Base-by-base conservation (phyloP, 148 eudicot species). In the Camellia lanceoleosa region DNA sequence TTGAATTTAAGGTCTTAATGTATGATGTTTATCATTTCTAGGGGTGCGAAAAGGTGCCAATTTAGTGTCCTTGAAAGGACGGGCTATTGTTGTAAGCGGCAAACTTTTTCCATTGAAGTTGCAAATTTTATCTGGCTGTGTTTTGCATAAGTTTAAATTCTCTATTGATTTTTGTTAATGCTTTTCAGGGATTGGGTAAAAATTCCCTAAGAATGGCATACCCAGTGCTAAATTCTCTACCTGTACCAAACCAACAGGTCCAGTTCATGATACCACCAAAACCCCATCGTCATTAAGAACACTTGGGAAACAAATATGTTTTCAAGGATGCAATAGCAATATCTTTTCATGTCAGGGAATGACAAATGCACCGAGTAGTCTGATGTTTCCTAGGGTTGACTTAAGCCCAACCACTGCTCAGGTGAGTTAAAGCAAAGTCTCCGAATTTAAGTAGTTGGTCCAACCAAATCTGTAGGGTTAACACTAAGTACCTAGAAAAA, bases 151-250 rank as follows among this genome's bases (percentile, higher is more conserved):
- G 19, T 59, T 18, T 7, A 74, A 59, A 55, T 42, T 6, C 44
- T 74, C 30, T 7, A 10, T 62, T 76, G 5, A 76, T 20, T 62
- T 46, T n/a, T 61, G 56, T n/a, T 61, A 16, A 61, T 51, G 62
- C 70, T 9, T 58, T 83, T 80, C 76, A 85, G 88, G 85, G 81
- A 44, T 71, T 71, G 43, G 70, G 58, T 71, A 76, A 68, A 55
- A 49, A 73, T 65, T 70, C 81, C 63, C 64, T 80, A 77, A 30
- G 13, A 49, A 7, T 80, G 60, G 81, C 52, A 15, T 73, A 55
- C 68, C 88, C 80, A 56, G 73, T 52, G 19, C 75, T 77, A 18
- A 76, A 76, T 76, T 61, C 78, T 44, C 15, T 60, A 46, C 78
- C 69, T 19, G 12, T 19, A 43, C 19, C 78, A 76, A 76, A 62